Conservation (phyloP, 2,329 filamentous ascomycete species). For the Ascochyta koolunga region DNA sequence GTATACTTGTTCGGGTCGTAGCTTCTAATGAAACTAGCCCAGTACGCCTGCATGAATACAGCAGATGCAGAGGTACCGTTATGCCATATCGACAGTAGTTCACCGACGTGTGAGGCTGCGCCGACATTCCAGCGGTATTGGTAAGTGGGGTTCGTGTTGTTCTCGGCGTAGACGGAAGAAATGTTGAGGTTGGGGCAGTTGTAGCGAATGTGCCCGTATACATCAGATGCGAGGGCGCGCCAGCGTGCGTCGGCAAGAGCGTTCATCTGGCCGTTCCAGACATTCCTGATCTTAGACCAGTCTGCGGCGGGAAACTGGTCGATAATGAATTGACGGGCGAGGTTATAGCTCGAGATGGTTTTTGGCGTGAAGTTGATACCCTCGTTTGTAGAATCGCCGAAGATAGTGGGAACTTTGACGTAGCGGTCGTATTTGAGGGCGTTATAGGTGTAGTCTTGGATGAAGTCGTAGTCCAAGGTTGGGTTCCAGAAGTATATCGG, state of each 20-base stretch:
- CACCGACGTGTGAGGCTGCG: constrained; percentile 46
- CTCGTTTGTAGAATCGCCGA: constrained; percentile 55
- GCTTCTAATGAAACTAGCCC: constrained; percentile 52
- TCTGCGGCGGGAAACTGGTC: constrained; percentile 49
- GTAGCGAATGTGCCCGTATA: constrained; percentile 58
- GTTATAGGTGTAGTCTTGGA: constrained; percentile 49
- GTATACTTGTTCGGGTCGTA: constrained; percentile 50
- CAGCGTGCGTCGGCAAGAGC: constrained; percentile 31
- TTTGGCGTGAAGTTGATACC: constrained; percentile 50
- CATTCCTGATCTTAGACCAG: constrained; percentile 32
- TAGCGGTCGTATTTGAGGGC: constrained; percentile 47
- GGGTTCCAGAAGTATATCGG: constrained; percentile 53
- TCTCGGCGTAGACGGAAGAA: constrained; percentile 40
- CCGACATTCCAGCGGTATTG: constrained; percentile 58
- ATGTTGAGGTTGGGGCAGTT: constrained; percentile 55
- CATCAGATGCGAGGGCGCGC: constrained; percentile 48
- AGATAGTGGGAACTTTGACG: constrained; percentile 50
- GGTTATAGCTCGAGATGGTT: constrained; percentile 39
- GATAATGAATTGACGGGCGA: constrained; percentile 45
- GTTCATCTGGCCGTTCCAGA: constrained; percentile 39
- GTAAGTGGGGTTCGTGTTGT: constrained; percentile 46
- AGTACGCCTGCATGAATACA: constrained; percentile 49
- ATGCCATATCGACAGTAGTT: constrained; percentile 48
- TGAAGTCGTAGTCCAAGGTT: constrained; percentile 51
- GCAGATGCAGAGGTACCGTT: constrained; percentile 38